Base-by-base conservation (phyloP, 176 grass and related monocot species). In the Cenchrus fungigraminus region DNA sequence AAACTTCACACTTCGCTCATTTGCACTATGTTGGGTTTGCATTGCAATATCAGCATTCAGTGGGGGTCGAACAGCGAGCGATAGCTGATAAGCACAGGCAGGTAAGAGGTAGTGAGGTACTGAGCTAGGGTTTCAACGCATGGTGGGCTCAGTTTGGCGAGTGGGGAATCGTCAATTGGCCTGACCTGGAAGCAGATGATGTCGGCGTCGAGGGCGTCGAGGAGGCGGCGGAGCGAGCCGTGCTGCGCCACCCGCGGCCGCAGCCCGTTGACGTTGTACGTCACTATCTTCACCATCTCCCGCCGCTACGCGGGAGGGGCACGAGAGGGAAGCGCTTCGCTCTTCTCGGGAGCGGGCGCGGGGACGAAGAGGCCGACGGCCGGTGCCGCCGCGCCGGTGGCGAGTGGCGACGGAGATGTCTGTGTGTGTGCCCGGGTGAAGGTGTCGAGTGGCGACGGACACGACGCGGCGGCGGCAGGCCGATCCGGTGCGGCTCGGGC, bases 151-250 rank as follows among this genome's bases (percentile, higher is more conserved):
- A 65, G 64, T 60, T 13, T 13, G 59, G 37, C 12, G 28, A 80
- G 46, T 66, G 28, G 44, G 78, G 46, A 57, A 53, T 55, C 16
- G 44, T 50, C 2, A 65, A 55, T 25, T 8, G 52, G 2, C 0
- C 56, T 29, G 5, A 96, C 97, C 93, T 99, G 97, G 88, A 99
- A 94, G 90, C 97, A 96, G 88, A 99, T 92, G 88, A 99, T 92
- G 86, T 94, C 93, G 68, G 97, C 90, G 32, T 96, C 91, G 80
- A 98, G 91, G 72, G 97, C 65, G 59, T 92, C 88, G 47, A 99
- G 97, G 86, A 96, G 97, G 83, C 87, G 91, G 84, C 85, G 97
- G 68, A 99, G 91, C 73, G 97, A 96, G 53, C 91, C 97, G 46
- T 99, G 86, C 88, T 99, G 93, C 55, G 88, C 69, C 46, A 99